phyloP scores from a whole-genome alignment of 345 rosid genomes.

The Hibiscus tridactylites region DNA sequence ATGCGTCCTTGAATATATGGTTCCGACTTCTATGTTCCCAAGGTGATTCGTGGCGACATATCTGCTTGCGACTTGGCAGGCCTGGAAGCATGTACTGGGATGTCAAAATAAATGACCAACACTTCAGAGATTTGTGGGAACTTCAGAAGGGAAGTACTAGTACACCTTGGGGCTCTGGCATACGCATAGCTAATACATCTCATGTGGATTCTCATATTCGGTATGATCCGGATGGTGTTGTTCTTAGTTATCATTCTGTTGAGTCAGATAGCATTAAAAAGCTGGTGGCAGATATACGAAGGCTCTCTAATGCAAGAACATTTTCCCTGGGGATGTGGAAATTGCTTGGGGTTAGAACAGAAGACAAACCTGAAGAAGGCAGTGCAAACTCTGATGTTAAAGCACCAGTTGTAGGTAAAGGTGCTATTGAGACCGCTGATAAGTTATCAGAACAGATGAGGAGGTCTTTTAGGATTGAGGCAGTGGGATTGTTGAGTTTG shows the following conservation, averaged over 20 bases:
- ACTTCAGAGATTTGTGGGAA: constrained; percentile 96
- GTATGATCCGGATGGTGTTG: constrained; percentile 91
- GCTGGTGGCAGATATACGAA: constrained; percentile 78
- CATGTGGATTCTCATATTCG: constrained; percentile 90
- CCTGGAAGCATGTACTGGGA: constrained; percentile 99
- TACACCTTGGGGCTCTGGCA: constrained; percentile 88
- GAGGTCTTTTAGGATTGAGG: constrained; percentile 90
- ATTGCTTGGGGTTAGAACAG: constrained; percentile 82
- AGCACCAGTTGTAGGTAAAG: constrained; percentile 50
- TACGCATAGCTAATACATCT: constrained; percentile 88
- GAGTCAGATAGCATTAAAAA: constrained; percentile 86
- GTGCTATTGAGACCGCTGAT: constrained; percentile 54
- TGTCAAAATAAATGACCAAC: constrained; percentile 73
- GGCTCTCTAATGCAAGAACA: constrained; percentile 96
- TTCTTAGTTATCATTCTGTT: constrained; percentile 86
- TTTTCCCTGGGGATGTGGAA: constrained; percentile 92
- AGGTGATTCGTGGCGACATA: constrained; percentile 82
- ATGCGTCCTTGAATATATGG: constrained; percentile 86
- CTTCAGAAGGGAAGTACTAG: constrained; percentile 79
- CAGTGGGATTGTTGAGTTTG: constrained; percentile 86
- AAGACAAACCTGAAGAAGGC: constrained; percentile 64
- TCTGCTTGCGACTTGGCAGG: constrained; percentile 94
- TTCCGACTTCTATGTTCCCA: constrained; percentile 81
- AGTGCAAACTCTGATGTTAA: constrained; percentile 40
- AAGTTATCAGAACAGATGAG: constrained; percentile 76